Percentiles rank a stretch among this genome's conserved stretches.
Conservation (phyloP, 1,284 basidiomycete genomes). For the Sphagnurus paluster region DNA sequence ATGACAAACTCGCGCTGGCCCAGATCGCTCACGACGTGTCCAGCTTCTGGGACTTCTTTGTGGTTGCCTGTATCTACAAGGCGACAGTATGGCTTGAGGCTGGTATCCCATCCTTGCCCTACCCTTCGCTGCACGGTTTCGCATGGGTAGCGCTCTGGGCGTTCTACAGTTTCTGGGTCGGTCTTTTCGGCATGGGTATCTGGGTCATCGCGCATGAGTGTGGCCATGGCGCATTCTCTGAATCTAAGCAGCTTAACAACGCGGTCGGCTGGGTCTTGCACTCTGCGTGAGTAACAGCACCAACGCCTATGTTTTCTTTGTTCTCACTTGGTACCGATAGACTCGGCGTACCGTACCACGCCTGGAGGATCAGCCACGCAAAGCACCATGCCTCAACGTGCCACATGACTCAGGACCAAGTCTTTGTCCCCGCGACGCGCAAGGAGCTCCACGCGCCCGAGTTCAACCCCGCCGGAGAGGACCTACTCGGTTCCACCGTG, state of each 20-base stretch:
- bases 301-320: constrained; percentile 19
- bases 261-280: constrained; percentile 92
- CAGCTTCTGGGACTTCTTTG: constrained; percentile 73
- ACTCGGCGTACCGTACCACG: constrained; percentile 96
- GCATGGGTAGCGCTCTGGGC: constrained; percentile 77
- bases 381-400: constrained; percentile 95
- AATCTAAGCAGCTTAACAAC: constrained; percentile 92
- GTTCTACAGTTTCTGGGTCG: constrained; percentile 77
- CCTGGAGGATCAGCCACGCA: constrained; percentile 95
- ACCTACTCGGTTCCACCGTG: constrained; percentile 67
- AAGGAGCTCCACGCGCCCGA: constrained; percentile 64
- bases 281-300: constrained; percentile 60
- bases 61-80: constrained; percentile 74
- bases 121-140: constrained; percentile 61
- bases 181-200: constrained; percentile 87
- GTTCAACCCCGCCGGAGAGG: constrained; percentile 67
- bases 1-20: constrained; percentile 1
- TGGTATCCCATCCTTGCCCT: constrained; percentile 60
- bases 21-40: constrained; percentile 14
- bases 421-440: constrained; percentile 91
- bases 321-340: constrained; percentile 33
- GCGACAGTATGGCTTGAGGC: constrained; percentile 67
- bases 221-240: constrained; percentile 95
- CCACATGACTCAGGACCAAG: constrained; percentile 94
- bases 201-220: constrained; percentile 93